Evolutionary conservation across 2,329 filamentous ascomycete genomes (phyloP).

Genomic region (Fusarium sterilihyphosum): DNA sequence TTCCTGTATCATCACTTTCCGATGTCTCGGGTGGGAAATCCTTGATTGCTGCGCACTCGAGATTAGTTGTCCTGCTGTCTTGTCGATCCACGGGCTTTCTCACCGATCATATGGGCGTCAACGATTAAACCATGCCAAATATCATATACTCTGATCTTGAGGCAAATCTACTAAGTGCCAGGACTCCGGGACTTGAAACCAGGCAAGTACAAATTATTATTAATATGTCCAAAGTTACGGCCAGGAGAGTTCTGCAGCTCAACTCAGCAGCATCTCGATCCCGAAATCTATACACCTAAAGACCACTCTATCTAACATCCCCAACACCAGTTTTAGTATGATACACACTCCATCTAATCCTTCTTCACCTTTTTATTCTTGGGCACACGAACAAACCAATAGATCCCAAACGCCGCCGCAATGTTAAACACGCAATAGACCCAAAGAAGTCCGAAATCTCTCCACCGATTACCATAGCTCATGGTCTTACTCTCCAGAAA

Average conservation of each 20-base stretch:
- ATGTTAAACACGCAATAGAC: slow-evolving; percentile 64
- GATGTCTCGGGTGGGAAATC: not conserved
- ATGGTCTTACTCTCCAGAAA: slow-evolving; percentile 55
- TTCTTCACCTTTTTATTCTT: slow-evolving; percentile 41
- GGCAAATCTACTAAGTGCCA: not conserved
- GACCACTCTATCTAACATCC: not conserved
- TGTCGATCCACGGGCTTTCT: not conserved
- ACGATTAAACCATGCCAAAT: too few relatives aligned
- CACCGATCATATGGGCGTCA: too few relatives aligned
- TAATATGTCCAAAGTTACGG: not conserved
- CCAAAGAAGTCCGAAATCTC: slow-evolving; percentile 66
- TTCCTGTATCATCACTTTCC: not conserved
- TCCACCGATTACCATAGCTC: slow-evolving; percentile 61
- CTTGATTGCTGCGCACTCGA: too few relatives aligned
- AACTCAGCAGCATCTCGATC: not conserved
- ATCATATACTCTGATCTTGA: not conserved
- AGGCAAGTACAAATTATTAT: too few relatives aligned
- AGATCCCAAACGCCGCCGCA: slow-evolving; percentile 58
- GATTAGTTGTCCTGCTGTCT: not conserved
- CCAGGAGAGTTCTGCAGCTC: not conserved
- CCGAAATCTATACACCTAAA: not conserved
- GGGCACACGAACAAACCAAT: slow-evolving; percentile 55
- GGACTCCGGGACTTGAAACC: too few relatives aligned
- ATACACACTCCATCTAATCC: not conserved
- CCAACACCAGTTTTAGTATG: not conserved